These are phyloP conservation scores for Leishmania turanica DNA, from an alignment of 208 protist species.

Conservation along the genomic window DNA sequence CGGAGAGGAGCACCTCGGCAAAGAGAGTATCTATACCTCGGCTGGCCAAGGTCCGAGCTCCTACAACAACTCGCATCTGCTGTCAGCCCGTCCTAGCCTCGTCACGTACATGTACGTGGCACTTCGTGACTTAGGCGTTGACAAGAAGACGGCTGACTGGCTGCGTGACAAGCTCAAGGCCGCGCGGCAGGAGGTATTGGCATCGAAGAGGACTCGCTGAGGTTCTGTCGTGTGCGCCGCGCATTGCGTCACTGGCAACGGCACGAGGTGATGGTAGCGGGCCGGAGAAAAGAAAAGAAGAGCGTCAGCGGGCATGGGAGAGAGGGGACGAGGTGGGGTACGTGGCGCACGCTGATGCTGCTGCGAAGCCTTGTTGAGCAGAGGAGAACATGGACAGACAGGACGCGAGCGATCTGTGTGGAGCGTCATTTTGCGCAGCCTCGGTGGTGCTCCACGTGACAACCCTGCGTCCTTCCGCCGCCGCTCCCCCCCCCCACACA, in stretches of 20 bases:
- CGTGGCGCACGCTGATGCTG: neutral
- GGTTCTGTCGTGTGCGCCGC: neutral
- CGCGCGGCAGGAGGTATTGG: slow-evolving; percentile 28
- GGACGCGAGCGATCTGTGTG: neutral
- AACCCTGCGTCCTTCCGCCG: neutral
- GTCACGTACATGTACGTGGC: slow-evolving; percentile 68
- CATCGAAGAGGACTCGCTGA: slow-evolving; percentile 3
- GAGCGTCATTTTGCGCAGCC: neutral
- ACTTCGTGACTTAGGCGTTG: slow-evolving; percentile 71
- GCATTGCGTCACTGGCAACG: neutral
- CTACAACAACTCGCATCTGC: slow-evolving; percentile 30
- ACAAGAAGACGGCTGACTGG: slow-evolving; percentile 50
- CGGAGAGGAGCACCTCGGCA: slow-evolving; percentile 2
- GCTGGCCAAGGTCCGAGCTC: slow-evolving; percentile 43
- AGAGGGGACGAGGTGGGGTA: neutral
- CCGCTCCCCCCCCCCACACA: neutral
- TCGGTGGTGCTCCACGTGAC: neutral
- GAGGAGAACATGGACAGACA: neutral
- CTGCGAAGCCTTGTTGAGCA: neutral
- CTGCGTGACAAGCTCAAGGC: slow-evolving; percentile 47
- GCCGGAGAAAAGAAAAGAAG: neutral
- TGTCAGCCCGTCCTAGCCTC: slow-evolving; percentile 45
- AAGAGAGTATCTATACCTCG: slow-evolving; percentile 49
- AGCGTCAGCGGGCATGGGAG: neutral
- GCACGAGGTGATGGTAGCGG: neutral